Evolutionary conservation across 306 rosid genomes (phyloP).

Genomic region (Vigna radiata): DNA sequence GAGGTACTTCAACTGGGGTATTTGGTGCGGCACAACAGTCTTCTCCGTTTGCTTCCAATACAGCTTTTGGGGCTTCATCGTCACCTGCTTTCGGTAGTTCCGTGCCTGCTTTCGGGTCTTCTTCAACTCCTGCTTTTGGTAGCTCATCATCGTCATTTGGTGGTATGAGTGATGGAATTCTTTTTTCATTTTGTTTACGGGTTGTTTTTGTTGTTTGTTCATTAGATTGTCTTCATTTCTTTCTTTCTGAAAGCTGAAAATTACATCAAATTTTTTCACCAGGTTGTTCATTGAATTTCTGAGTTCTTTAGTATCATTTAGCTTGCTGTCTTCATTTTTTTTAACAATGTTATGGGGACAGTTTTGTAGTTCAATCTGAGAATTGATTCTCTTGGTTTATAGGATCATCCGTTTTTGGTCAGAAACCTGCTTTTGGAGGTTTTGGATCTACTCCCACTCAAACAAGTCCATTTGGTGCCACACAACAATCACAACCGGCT

Average conservation of each 20-base stretch:
- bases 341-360: background rate
- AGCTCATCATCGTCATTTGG: slow-evolving; percentile 66
- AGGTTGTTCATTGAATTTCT: slow-evolving; percentile 16
- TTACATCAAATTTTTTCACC: background rate
- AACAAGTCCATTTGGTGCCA: slow-evolving; percentile 80
- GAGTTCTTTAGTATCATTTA: slow-evolving; percentile 26
- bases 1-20: slow-evolving; percentile 92
- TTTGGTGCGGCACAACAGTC: slow-evolving; percentile 81
- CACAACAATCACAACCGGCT: slow-evolving; percentile 83
- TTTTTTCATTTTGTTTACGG: slow-evolving; percentile 5
- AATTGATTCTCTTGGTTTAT: slow-evolving; percentile 32
- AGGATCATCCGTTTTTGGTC: slow-evolving; percentile 85
- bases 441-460: slow-evolving; percentile 81
- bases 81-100: slow-evolving; percentile 81
- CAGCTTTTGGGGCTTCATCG: slow-evolving; percentile 70
- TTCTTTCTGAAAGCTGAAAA: slow-evolving; percentile 8
- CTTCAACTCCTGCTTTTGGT: slow-evolving; percentile 82
- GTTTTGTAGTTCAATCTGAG: slow-evolving; percentile 43
- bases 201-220: slow-evolving; percentile 21
- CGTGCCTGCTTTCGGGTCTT: slow-evolving; percentile 71
- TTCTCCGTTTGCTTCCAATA: slow-evolving; percentile 75
- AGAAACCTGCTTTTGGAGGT: slow-evolving; percentile 84
- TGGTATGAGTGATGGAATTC: slow-evolving; percentile 50
- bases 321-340: background rate
- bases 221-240: background rate